A percentile compares a stretch with the other conserved stretches of the same genome.
These are phyloP conservation scores for Sarcodon sp. DNA, from an alignment of 768 basidiomycete species.

Conservation along the genomic window DNA sequence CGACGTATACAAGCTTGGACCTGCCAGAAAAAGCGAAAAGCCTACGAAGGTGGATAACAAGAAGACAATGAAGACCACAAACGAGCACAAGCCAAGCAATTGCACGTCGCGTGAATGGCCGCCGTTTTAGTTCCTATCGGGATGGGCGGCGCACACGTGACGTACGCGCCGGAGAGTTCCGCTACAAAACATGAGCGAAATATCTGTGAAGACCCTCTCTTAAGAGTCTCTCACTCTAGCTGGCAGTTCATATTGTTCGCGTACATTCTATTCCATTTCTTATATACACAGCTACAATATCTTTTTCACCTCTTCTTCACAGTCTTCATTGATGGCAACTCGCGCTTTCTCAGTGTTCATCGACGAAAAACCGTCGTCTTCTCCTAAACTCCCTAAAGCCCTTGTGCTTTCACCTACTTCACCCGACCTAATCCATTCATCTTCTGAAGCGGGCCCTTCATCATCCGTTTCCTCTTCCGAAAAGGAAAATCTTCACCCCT, in stretches of 20 bases:
- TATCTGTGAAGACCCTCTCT: too few relatives aligned
- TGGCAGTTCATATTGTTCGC: too few relatives aligned
- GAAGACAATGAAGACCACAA: not conserved
- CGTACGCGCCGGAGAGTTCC: slow-evolving; percentile 4
- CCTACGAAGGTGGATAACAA: too few relatives aligned
- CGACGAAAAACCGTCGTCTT: slow-evolving; percentile 9
- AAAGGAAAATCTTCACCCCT: slow-evolving; percentile 72
- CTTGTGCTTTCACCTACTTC: too few relatives aligned
- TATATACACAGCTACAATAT: not conserved
- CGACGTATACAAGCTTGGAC: not conserved
- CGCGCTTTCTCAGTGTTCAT: slow-evolving; percentile 14
- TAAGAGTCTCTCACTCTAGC: too few relatives aligned
- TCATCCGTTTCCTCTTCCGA: slow-evolving; percentile 24
- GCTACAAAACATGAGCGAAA: too few relatives aligned
- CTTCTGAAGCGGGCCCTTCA: slow-evolving; percentile 8
- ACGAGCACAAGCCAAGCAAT: not conserved
- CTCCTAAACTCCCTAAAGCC: not conserved
- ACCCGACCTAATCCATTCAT: too few relatives aligned
- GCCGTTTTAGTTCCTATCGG: slow-evolving; percentile 1
- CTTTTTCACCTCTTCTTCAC: not conserved
- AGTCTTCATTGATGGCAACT: slow-evolving; percentile 1
- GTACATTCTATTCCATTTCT: too few relatives aligned
- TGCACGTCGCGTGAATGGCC: not conserved
- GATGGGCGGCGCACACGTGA: slow-evolving; percentile 4
- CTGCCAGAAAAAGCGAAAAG: too few relatives aligned